Base-by-base conservation (phyloP, 2,329 filamentous ascomycete genomes). In the Thelonectria discophora region DNA sequence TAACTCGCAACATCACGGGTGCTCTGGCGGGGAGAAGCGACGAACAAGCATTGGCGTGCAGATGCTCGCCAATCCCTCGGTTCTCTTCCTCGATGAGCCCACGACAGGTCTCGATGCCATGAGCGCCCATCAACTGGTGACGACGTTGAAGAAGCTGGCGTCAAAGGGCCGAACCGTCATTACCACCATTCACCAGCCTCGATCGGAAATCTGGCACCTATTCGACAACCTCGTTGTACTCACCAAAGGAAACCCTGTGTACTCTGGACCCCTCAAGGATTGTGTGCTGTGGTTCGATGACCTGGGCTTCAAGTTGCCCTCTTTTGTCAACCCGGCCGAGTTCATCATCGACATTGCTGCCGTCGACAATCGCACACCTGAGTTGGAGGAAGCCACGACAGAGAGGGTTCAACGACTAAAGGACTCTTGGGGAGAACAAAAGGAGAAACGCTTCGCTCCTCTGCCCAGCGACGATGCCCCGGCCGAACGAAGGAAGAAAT, bases 91-190 rank as follows among this genome's bases (percentile, higher is more conserved):
- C 20, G 91, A 94, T 69, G 91, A 94, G 69, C 90, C 91, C 0
- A 94, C 91, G 0, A 93, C 90, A 1, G 90, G 90, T 1, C 80
- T 94, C 8, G 91, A 94, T 76, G 90, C 90, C 0, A 92, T 90
- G 2, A 92, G 88, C 70, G 91, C 91, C 0, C 92, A 87, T 67
- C 90, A 93, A 66, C 83, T 94, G 0, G 82, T 93, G 0, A 81
- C 87, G 32, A 93, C 90, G 0, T 76, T 93, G 9, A 92, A 92
- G 70, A 80, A 78, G 8, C 79, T 94, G 2, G 88, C 90, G 0
- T 80, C 80, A 37, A 89, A 89, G 71, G 90, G 90, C 0, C 80
- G 90, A 21, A 93, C 90, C 0, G 82, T 93, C 56, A 84, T 93
- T 13, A 88, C 88, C 0, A 92, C 90, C 0, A 91, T 94, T 37